Base-by-base conservation (phyloP, 345 rosid genomes). In the Streptanthus diversifolius region DNA sequence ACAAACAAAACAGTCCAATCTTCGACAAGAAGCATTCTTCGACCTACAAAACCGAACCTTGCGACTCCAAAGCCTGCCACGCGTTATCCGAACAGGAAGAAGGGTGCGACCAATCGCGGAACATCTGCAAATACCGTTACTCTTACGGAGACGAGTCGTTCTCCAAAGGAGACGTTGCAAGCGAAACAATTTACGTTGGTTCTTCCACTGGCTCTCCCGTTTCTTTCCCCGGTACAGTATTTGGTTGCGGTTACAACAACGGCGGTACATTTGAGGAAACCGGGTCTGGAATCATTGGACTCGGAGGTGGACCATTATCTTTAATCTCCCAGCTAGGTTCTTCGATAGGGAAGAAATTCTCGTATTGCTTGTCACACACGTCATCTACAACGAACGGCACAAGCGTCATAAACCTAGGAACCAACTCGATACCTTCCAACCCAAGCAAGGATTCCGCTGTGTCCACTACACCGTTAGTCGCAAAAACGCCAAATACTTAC, bases 241-340 rank as follows among this genome's bases (percentile, higher is more conserved):
- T 88, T 32, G 91, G 96, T 5, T 90, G 93, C 36, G 87, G 91
- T 7, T 76, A 73, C 35, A 43, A 63, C 45, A 86, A 83, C 7
- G 80, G 73, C 7, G 87, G 91, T 19, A 52, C 60, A 0, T 86
- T 81, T n/a, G 84, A 85, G 18, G 71, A 76, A 29, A 27, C 19
- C 1, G 92, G 90, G 4, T 80, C 90, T 0, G 91, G 91, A 2
- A 82, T 87, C n/a, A 30, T 86, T 13, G 96, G 93, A 2, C 90
- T 90, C 0, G 88, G 91, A 1, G 83, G 87, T 0, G 87, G 91
- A 17, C 57, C 83, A 3, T 77, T 86, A 32, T 90, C 93, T 1
- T 27, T 90, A 3, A 15, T 83, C 11, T 75, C 85, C 1, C 96
- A 90, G 35, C 15, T 86, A 6, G 70, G 82, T 2, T 13, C 73